Percentiles rank a stretch among this genome's conserved stretches.
These are phyloP conservation scores for Microsporum ferrugineum DNA, from an alignment of 2,329 filamentous ascomycete genomes.

Conservation along the genomic window DNA sequence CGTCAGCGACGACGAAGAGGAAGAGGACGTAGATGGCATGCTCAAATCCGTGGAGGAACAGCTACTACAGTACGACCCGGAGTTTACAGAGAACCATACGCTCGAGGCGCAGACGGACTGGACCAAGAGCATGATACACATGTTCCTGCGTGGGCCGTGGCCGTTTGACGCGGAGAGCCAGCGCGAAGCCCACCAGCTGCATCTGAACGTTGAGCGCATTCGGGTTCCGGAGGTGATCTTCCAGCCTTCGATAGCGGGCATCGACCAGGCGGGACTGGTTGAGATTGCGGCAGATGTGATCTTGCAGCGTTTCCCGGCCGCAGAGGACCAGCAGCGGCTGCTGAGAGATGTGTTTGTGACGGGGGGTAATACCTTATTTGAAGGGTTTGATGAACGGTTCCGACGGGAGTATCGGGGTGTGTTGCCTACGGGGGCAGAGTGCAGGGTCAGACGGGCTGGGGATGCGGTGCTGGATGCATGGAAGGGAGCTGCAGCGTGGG, in stretches of 20 bases:
- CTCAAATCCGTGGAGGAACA: slow-evolving; percentile 73
- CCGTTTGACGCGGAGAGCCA: slow-evolving; percentile 73
- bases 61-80: slow-evolving; percentile 71
- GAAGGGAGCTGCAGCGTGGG: slow-evolving; percentile 86
- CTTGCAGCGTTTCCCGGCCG: slow-evolving; percentile 58
- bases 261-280: slow-evolving; percentile 86
- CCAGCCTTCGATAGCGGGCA: slow-evolving; percentile 78
- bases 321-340: slow-evolving; percentile 53
- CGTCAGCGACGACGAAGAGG: slow-evolving; percentile 74
- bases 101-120: slow-evolving; percentile 88
- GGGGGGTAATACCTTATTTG: slow-evolving; percentile 81
- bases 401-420: slow-evolving; percentile 59
- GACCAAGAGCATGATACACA: slow-evolving; percentile 83
- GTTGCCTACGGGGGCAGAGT: slow-evolving; percentile 54
- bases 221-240: slow-evolving; percentile 88
- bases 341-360: slow-evolving; percentile 84
- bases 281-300: slow-evolving; percentile 88
- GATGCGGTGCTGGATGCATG: slow-evolving; percentile 81
- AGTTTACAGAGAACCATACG: slow-evolving; percentile 85
- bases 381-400: slow-evolving; percentile 74
- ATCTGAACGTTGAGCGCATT: slow-evolving; percentile 93
- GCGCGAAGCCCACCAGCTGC: slow-evolving; percentile 72
- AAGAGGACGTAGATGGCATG: slow-evolving; percentile 67
- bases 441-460: slow-evolving; percentile 59
- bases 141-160: slow-evolving; percentile 76